Base-by-base conservation (phyloP, 1,284 basidiomycete species). In the Retiboletus flavoniger region DNA sequence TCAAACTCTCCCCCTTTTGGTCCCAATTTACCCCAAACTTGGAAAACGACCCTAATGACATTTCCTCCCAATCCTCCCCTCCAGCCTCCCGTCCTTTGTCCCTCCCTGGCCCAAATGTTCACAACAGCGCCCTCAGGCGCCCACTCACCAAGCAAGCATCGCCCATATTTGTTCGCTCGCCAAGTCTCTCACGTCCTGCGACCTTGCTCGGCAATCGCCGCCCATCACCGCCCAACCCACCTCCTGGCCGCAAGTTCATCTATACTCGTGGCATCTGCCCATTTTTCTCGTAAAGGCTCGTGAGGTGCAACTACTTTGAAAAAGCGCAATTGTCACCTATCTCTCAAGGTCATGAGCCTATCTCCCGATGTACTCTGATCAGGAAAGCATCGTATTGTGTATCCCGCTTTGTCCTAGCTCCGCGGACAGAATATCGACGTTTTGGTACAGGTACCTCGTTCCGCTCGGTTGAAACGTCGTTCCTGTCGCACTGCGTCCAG, bases 131-230 rank as follows among this genome's bases (percentile, higher is more conserved):
- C 40, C 35, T 13, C 26, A 17, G 31, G 8, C 32, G 16, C 2
- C 29, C 31, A 1, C 13, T 14, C 29, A 9, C 42, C 21, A 26
- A 24, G 5, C 16, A 11, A 24, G 9, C 31, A 31, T 38, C 26
- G 16, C 31, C 35, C 34, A 26, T 19, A 32, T 29, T 9, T 17
- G 7, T 35, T 31, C 32, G 19, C 17, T 51, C 11, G 9, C 34
- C 17, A 26, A 5, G 4, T 26, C 32, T 57, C 56, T 38, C 56
- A 48, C 40, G 43, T 51, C 36, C 28, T 17, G 28, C 38, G 36
- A 21, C 40, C 54, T n/a, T 34, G 11, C 19, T 44, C 60, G 64
- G 64, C 41, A 53, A 60, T 63, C 48, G 44, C 61, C 61, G 55
- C 4, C 21, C 24, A 54, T 51, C 35, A 34, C 48, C 41, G 38